A percentile compares a stretch with the other conserved stretches of the same genome.
These are phyloP conservation scores for Pyricularia pennisetigena DNA, from an alignment of 2,329 filamentous ascomycete species.

Conservation along the genomic window DNA sequence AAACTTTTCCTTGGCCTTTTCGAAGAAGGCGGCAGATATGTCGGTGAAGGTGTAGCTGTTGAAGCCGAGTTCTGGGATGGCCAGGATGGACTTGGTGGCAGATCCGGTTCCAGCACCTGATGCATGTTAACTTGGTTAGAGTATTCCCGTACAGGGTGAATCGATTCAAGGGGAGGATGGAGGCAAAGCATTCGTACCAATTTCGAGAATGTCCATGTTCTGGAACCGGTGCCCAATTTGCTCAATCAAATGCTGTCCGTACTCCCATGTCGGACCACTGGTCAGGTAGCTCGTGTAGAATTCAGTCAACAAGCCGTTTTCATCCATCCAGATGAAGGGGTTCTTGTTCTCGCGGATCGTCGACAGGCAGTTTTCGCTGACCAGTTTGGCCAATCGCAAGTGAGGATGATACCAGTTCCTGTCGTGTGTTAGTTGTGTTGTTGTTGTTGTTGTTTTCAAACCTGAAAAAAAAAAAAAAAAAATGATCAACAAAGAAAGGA, in stretches of 20 bases:
- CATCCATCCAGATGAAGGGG: constrained; percentile 13
- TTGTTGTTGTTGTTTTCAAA: too few relatives aligned
- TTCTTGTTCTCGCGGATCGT: constrained; percentile 15
- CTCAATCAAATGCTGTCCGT: not conserved
- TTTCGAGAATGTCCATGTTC: constrained; percentile 18
- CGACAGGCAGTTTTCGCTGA: constrained; percentile 6
- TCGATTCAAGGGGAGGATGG: not conserved
- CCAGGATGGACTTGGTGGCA: constrained; percentile 11
- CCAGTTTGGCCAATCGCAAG: constrained; percentile 7
- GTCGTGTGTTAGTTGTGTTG: too few relatives aligned
- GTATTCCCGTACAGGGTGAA: too few relatives aligned
- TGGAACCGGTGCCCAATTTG: constrained; percentile 5
- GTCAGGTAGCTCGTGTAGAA: not conserved
- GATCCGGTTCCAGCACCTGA: constrained; percentile 22
- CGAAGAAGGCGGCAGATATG: constrained; percentile 26
- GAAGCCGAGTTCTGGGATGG: not conserved
- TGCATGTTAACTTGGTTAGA: too few relatives aligned
- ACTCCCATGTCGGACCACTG: not conserved
- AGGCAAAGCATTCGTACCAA: constrained; percentile 14
- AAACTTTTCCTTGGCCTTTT: constrained; percentile 20
- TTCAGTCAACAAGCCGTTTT: constrained; percentile 19
- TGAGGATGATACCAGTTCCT: constrained; percentile 7
- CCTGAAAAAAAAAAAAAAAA: too few relatives aligned
- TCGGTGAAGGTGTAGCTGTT: constrained; percentile 24
- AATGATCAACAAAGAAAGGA: too few relatives aligned